Evolutionary conservation across 202 grass and related monocot genomes (phyloP), one percentile per base, ranked within the genome.

Genomic region (Saccharum hybrid): DNA sequence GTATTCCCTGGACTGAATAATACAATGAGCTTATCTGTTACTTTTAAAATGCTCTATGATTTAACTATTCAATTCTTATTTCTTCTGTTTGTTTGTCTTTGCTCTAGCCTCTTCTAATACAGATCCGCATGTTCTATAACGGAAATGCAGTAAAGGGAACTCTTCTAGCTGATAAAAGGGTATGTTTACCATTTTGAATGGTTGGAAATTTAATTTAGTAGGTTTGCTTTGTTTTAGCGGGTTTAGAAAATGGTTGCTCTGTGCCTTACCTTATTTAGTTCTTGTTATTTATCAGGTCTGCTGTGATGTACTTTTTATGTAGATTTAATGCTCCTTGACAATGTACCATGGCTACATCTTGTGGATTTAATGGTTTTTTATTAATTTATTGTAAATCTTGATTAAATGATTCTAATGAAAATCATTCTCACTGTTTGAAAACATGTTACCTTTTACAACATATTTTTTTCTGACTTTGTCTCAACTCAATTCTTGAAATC

Each of bases 121-220:
- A 97, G 78, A 80, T 93, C 57, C 91, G 91, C 4, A 65, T 97
- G 89, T 97, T 93, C 73, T 80, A 85, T 79, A 73, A 90, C 45
- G 94, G 94, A 69, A 46, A 11, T 37, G 79, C 88, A 76, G 89
- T 89, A 15, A 97, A 97, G 82, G 94, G 91, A 84, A 97, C 94
- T 22, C 72, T 83, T 63, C 82, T 97, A 6, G 63, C 89, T 37
- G 75, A 93, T 39, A 97, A 84, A 78, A 77, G 18, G 79, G 94
- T 97, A 86, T 15, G 77, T 45, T 63, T 34, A 8, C 26, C 1
- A 10, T 22, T 62, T 62, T 52, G 7, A 48, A 46, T 23, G 39
- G 23, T 8, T 80, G 72, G 0, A 68, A 70, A n/a, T 26, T 37
- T 45, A 51, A 49, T 49, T 74, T 37, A 56, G 16, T 38, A 68